Evolutionary conservation across 176 grass and related monocot species (phyloP).

Genomic region (Musa itinerans): DNA sequence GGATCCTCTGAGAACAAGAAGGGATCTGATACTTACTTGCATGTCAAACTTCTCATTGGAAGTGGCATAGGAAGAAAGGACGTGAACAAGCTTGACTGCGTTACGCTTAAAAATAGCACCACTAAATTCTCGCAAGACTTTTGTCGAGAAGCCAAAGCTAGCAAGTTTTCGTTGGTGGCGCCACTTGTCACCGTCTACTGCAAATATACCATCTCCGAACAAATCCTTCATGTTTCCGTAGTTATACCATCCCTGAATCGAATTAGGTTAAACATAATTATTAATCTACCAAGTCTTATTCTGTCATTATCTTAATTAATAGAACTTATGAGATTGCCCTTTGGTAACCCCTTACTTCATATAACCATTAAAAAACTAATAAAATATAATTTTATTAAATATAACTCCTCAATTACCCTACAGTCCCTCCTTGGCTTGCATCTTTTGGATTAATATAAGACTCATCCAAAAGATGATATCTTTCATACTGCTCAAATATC

Average conservation of each 20-base stretch:
- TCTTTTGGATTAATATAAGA: no score
- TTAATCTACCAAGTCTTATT: neutral
- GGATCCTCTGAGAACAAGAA: neutral
- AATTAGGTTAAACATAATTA: neutral
- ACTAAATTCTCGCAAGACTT: slow-evolving; percentile 61
- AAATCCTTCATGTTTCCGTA: slow-evolving; percentile 39
- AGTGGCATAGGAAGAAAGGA: slow-evolving; percentile 25
- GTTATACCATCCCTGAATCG: slow-evolving; percentile 23
- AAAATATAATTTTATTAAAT: no score
- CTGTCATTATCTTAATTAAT: neutral
- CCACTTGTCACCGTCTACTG: slow-evolving; percentile 67
- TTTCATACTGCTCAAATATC: no score
- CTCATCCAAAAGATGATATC: no score
- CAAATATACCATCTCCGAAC: slow-evolving; percentile 77
- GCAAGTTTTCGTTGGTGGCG: slow-evolving; percentile 76
- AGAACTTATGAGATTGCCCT: neutral
- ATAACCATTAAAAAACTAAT: no score
- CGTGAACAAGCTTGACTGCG: slow-evolving; percentile 36
- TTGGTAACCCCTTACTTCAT: no score
- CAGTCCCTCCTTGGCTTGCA: no score
- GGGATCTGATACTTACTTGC: slow-evolving; percentile 10
- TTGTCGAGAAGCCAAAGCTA: slow-evolving; percentile 56
- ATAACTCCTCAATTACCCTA: no score
- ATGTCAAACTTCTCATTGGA: slow-evolving; percentile 32
- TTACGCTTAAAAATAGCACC: slow-evolving; percentile 51